These are phyloP conservation scores for Cucurbitaria berberidis DNA, from an alignment of 2,329 filamentous ascomycete genomes.

Conservation along the genomic window DNA sequence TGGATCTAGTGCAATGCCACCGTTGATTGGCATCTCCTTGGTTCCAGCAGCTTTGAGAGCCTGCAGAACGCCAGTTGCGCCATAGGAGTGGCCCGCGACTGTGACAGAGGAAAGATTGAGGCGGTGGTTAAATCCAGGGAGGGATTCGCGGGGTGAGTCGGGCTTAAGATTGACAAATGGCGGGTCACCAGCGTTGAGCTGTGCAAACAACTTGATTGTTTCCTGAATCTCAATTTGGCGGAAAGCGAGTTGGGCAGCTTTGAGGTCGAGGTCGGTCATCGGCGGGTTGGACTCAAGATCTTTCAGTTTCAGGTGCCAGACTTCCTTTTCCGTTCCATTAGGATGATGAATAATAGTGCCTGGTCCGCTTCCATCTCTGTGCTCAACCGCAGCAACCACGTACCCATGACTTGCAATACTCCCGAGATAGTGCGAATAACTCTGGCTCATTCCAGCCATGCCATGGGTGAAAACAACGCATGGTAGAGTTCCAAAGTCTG, in stretches of 20 bases:
- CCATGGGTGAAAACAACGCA: slow-evolving; percentile 56
- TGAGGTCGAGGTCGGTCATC: slow-evolving; percentile 47
- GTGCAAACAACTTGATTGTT: slow-evolving; percentile 50
- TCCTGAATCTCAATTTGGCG: slow-evolving; percentile 56
- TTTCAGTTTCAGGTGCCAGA: slow-evolving; percentile 48
- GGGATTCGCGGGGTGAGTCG: slow-evolving; percentile 55
- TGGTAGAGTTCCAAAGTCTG: slow-evolving; percentile 43
- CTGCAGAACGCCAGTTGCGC: slow-evolving; percentile 68
- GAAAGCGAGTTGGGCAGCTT: slow-evolving; percentile 52
- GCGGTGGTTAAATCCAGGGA: slow-evolving; percentile 58
- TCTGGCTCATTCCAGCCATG: slow-evolving; percentile 54
- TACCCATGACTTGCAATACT: slow-evolving; percentile 55
- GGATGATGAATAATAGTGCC: slow-evolving; percentile 50
- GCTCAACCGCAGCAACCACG: slow-evolving; percentile 55
- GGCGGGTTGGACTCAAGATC: slow-evolving; percentile 43
- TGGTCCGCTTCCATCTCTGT: slow-evolving; percentile 55
- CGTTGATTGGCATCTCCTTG: slow-evolving; percentile 57
- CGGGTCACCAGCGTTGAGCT: slow-evolving; percentile 48
- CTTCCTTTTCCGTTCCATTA: slow-evolving; percentile 38
- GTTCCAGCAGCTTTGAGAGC: slow-evolving; percentile 60
- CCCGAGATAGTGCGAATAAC: slow-evolving; percentile 55
- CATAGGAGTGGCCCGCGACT: slow-evolving; percentile 69
- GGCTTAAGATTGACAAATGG: slow-evolving; percentile 52
- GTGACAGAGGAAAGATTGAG: slow-evolving; percentile 63
- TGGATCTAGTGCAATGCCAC: slow-evolving; percentile 68